A percentile compares a stretch with the other conserved stretches of the same genome.
Conservation (phyloP, 2,329 filamentous ascomycete species). For the Cladosporium austrohemisphaericum region DNA sequence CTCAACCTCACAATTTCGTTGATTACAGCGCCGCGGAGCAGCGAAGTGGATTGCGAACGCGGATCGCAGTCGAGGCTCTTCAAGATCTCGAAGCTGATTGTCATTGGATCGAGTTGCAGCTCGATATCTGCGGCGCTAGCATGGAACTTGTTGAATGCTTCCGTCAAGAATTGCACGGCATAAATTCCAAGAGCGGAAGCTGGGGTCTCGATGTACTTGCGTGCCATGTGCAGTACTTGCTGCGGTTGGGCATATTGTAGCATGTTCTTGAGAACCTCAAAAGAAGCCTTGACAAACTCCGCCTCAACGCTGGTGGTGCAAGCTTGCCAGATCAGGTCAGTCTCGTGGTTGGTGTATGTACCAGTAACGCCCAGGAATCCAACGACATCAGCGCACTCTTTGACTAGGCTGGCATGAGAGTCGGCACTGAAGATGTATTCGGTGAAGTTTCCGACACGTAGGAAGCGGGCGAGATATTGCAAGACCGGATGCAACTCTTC, state of each 20-base stretch:
- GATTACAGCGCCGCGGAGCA: constrained; percentile 20
- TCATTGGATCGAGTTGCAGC: constrained; percentile 1
- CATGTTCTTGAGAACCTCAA: constrained; percentile 59
- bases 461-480: constrained; percentile 63
- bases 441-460: constrained; percentile 68
- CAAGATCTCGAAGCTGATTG: constrained; percentile 26
- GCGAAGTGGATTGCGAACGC: constrained; percentile 7
- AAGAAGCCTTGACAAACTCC: constrained; percentile 74
- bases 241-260: constrained; percentile 41
- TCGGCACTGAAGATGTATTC: constrained; percentile 86
- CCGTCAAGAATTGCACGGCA: constrained; percentile 23
- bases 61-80: constrained; percentile 18
- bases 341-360: constrained; percentile 67
- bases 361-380: constrained; percentile 80
- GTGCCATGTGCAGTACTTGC: constrained; percentile 62
- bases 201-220: constrained; percentile 58
- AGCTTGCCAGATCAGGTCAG: constrained; percentile 79
- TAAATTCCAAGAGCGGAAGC: constrained; percentile 24
- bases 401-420: constrained; percentile 86
- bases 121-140: background rate
- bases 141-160: constrained; percentile 7
- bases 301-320: constrained; percentile 78
- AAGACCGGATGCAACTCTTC: constrained; percentile 61
- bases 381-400: constrained; percentile 75
- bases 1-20: constrained; percentile 19